These are phyloP conservation scores for Cercophora samala DNA, from an alignment of 495 filamentous ascomycete genomes.

Conservation along the genomic window DNA sequence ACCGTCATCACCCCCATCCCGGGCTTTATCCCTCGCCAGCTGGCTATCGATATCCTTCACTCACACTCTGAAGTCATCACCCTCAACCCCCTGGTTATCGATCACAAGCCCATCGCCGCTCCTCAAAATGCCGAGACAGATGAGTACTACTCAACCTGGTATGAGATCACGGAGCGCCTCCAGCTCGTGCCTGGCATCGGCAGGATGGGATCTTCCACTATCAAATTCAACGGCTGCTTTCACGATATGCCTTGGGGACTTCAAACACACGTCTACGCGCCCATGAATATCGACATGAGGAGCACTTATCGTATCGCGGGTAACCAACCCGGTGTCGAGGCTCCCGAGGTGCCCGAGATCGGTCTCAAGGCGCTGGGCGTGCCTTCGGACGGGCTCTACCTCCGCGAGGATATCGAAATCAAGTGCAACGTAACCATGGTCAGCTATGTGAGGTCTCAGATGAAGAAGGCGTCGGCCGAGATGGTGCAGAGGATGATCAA, in stretches of 20 bases:
- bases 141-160: slow-evolving; percentile 70
- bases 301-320: slow-evolving; percentile 56
- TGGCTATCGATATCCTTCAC: slow-evolving; percentile 45
- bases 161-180: slow-evolving; percentile 61
- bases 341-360: slow-evolving; percentile 55
- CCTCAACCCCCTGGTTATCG: slow-evolving; percentile 70
- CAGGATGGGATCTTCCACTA: slow-evolving; percentile 56
- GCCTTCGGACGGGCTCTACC: slow-evolving; percentile 64
- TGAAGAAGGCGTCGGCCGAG: slow-evolving; percentile 61
- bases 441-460: slow-evolving; percentile 64
- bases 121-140: slow-evolving; percentile 63
- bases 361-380: slow-evolving; percentile 47
- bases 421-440: slow-evolving; percentile 66
- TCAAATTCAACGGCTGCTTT: slow-evolving; percentile 74
- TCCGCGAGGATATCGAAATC: slow-evolving; percentile 74
- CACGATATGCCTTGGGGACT: slow-evolving; percentile 66
- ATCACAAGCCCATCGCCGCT: slow-evolving; percentile 58
- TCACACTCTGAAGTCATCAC: slow-evolving; percentile 70
- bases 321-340: slow-evolving; percentile 58
- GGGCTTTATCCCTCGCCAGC: slow-evolving; percentile 47
- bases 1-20: slow-evolving; percentile 50
- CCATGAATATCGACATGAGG: slow-evolving; percentile 51
- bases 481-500: slow-evolving; percentile 66
- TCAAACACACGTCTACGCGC: slow-evolving; percentile 71
- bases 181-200: slow-evolving; percentile 62